Evolutionary conservation across 192 early-diverging fungal species (phyloP), one percentile per base, ranked within the genome.

Genomic region (Chytriomyces sp.): DNA sequence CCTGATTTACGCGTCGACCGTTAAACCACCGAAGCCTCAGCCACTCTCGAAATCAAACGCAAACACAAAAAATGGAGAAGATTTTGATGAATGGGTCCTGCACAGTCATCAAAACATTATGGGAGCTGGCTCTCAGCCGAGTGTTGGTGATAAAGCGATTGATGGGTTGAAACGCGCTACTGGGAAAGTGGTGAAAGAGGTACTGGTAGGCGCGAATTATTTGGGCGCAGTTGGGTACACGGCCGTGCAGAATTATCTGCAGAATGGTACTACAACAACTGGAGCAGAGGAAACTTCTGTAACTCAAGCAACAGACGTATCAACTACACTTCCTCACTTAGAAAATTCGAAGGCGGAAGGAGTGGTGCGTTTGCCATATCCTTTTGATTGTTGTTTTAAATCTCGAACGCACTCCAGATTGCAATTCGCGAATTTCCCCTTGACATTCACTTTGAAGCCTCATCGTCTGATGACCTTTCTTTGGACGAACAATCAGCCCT

Each of bases 121-220:
- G 23, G 5, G 6, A 13, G 63, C 16, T 0, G 61, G 24, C 28
- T 35, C 28, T 5, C 61, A 49, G 60, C 44, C 16, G 11, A 48
- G 28, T 18, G 48, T 50, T 11, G 63, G 24, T 28, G 68, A 60
- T 66, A 47, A 43, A 24, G 71, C 62, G 28, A 74, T 66, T 23
- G 79, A 76, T 16, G 79, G 69, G 16, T 10, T 76, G 71, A 83
- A 82, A 75, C 86, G 77, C 86, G 78, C 89, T 24, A 92, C 93
- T 2, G 88, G 87, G 48, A 92, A 91, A 45, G 91, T 94, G 20
- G 93, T 92, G 24, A 94, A 94, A 65, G 94, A 95, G 72, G 86
- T 94, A 10, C 86, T 92, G 45, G 86, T 85, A 50, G 93, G 94
- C 10, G 91, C 93, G n/a, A 93, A 89, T 59, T 86, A 89, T 45